These are phyloP conservation scores for Tubosaeta brunneosetosa DNA, from an alignment of 768 basidiomycete species.

Conservation along the genomic window DNA sequence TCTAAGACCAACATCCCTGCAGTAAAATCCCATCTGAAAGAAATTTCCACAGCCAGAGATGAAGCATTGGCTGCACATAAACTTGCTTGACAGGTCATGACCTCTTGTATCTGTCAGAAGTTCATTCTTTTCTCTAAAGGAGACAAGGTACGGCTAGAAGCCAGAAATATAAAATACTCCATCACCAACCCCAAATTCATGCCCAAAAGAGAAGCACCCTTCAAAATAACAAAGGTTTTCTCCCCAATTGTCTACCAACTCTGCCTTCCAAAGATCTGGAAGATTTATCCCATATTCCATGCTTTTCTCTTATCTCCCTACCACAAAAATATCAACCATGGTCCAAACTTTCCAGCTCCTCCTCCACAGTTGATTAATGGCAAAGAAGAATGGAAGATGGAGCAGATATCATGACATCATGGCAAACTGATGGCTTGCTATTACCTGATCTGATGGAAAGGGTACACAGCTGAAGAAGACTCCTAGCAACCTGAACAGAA, in stretches of 20 bases:
- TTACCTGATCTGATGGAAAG: too few species aligned
- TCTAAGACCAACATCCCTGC: too few species aligned
- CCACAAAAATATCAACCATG: too few species aligned
- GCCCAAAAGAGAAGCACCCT: not conserved
- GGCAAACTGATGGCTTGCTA: too few species aligned
- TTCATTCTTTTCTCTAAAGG: not conserved
- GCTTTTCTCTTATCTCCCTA: not conserved
- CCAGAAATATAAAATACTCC: not conserved
- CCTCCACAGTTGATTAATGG: too few species aligned
- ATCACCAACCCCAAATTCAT: not conserved
- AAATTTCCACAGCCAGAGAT: not conserved
- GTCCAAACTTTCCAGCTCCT: too few species aligned
- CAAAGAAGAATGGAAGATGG: too few species aligned
- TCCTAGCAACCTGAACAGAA: too few species aligned
- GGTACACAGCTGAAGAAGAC: too few species aligned
- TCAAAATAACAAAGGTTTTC: not conserved
- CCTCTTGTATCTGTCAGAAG: accelerated
- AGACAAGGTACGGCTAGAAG: too few species aligned
- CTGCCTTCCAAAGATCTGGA: not conserved
- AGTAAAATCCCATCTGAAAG: too few species aligned
- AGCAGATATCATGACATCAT: too few species aligned
- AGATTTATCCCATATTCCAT: not conserved
- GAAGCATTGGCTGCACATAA: not conserved
- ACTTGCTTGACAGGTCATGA: not conserved
- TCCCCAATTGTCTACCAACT: not conserved